Evolutionary conservation across 345 rosid species (phyloP), one percentile per base, ranked within the genome.

Genomic region (Eutrema yunnanense): DNA sequence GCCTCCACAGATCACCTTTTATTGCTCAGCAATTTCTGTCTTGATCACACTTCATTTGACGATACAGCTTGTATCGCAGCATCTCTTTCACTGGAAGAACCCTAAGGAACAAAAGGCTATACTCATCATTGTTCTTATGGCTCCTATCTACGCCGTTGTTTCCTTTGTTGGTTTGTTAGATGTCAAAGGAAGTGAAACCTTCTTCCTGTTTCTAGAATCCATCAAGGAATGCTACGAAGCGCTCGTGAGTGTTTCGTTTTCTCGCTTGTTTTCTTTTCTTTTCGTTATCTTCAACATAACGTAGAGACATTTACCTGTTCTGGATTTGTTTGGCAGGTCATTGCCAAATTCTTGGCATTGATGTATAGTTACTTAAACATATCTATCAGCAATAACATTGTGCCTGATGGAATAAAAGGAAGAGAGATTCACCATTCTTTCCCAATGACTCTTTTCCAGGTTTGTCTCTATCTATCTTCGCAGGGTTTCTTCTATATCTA

Each of bases 361-460:
- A 81, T 94, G 96, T 94, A 91, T 71, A 89, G 96, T 72, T 90
- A 86, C 81, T 81, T 93, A 66, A 89, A 91, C 55, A 87, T 93
- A 74, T 93, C 98, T 33, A 87, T 89, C 22, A 90, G 96, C 83
- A 84, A 82, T 63, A 86, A 86, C 69, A 79, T 89, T 46, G 88
- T 94, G 58, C 96, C 97, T 9, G 97, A 91, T 80, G 95, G 74
- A 65, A 85, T 94, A 77, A 94, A 94, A 80, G 98, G 97, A 48
- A 86, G 97, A 78, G 90, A 89, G 81, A 83, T 94, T 78, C 97
- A 88, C 73, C 98, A 89, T 71, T 82, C 95, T 38, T 94, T 94
- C 69, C 98, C 98, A 26, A 87, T 94, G 95, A 94, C 98, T 40
- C 90, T 89, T 76, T 89, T 94, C 79, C 96, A 88, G 97, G 97